Conservation (phyloP, 75 land plant species). For the Larix kaempferi region DNA sequence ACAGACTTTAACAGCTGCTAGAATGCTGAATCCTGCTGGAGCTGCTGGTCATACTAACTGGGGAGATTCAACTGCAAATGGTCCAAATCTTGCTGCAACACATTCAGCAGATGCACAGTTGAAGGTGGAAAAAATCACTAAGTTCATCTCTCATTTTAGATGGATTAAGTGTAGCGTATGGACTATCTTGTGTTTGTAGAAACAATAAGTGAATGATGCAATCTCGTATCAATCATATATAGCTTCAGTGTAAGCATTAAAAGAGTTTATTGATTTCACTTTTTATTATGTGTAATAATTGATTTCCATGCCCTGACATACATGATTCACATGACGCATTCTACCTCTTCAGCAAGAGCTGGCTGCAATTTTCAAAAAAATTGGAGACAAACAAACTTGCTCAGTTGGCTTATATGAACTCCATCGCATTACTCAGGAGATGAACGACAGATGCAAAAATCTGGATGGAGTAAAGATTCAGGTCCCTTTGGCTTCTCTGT, state of each 20-base stretch:
- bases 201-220: no score
- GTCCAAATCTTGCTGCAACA: constrained; percentile 18
- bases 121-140: constrained; percentile 23
- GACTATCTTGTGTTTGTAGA: no score
- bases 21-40: constrained; percentile 12
- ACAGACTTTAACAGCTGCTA: constrained; percentile 10
- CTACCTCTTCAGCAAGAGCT: constrained; percentile 39
- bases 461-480: no score
- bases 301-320: background rate
- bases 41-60: constrained; percentile 4
- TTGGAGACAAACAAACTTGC: constrained; percentile 56
- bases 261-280: background rate
- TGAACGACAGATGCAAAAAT: no score
- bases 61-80: constrained; percentile 20
- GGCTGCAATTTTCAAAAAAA: constrained; percentile 49
- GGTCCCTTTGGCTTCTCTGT: no score
- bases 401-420: constrained; percentile 47
- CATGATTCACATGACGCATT: background rate
- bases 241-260: background rate
- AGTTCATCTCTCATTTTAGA: background rate
- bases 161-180: no score
- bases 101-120: constrained; percentile 45
- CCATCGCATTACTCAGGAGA: constrained; percentile 51
- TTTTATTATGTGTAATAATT: background rate
- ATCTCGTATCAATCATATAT: background rate